Evolutionary conservation across 2,329 filamentous ascomycete genomes (phyloP).

Genomic region (Colletotrichum sp.): DNA sequence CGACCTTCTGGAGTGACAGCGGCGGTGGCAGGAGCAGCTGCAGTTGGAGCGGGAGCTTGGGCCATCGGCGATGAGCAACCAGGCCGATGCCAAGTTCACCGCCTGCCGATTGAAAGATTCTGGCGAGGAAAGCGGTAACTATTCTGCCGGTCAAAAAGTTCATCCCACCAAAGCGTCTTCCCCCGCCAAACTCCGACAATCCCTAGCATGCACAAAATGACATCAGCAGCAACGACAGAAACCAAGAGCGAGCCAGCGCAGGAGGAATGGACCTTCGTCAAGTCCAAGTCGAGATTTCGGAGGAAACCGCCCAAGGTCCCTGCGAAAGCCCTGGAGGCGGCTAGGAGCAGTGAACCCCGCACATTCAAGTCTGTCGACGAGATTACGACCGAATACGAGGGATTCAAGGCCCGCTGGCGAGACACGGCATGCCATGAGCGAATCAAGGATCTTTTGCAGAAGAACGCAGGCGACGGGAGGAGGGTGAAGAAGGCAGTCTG

Average conservation of each 20-base stretch:
- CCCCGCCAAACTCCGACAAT: background rate
- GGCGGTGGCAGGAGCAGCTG: background rate
- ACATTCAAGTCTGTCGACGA: slow-evolving; percentile 24
- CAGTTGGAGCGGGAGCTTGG: background rate
- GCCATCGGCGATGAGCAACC: background rate
- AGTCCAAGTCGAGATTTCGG: slow-evolving; percentile 21
- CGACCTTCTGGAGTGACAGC: background rate
- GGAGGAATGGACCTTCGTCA: slow-evolving; percentile 25
- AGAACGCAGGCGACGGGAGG: slow-evolving; percentile 22
- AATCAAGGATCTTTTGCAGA: slow-evolving; percentile 38
- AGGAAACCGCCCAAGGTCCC: background rate
- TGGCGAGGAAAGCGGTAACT: background rate
- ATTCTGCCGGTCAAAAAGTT: slow-evolving; percentile 21
- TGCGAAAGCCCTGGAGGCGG: background rate
- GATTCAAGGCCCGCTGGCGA: slow-evolving; percentile 31
- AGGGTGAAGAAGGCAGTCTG: slow-evolving; percentile 52
- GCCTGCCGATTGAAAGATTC: background rate
- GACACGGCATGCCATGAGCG: slow-evolving; percentile 27
- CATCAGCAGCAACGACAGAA: background rate
- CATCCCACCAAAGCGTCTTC: slow-evolving; percentile 3
- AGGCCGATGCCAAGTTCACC: background rate
- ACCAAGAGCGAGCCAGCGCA: background rate
- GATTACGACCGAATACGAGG: slow-evolving; percentile 33
- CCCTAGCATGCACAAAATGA: background rate
- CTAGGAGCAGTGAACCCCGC: slow-evolving; percentile 3